Base-by-base conservation (phyloP, 116 monocot genomes). In the Papilionanthe hybrid region DNA sequence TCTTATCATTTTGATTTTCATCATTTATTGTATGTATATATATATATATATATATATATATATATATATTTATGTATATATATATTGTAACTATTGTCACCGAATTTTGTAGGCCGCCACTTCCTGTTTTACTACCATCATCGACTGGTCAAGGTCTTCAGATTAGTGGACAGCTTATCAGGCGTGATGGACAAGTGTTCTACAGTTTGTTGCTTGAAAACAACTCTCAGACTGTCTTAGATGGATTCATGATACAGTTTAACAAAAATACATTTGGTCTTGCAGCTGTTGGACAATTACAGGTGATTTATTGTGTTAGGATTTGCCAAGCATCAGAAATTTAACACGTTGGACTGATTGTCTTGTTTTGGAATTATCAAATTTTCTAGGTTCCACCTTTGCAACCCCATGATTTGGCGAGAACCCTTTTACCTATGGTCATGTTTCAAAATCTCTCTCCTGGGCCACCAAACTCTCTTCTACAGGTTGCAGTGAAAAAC, bases 241-340 rank as follows among this genome's bases (percentile, higher is more conserved):
- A 99, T 87, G 99, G 95, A 6, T 99, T 99, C 81, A 95, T 99
- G 99, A 99, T 95, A 82, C 95, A 95, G 58, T 99, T 99, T 77
- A 99, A 99, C 86, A 99, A 95, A 78, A 99, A 99, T 79, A 83
- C 93, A 55, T 93, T 99, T 83, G 99, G 99, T 76, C 89, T 99
- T 86, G 91, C 91, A 41, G 88, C 95, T 78, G 95, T 85, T 78
- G 90, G 86, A 78, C 84, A 90, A 75, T 84, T 99, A 32, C 99
- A 99, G 89, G 99, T 95, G 63, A 78, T 50, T 95, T 55, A 78
- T 50, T 55, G 18, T 28, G 42, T 55, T 43, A 41, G 37, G 77
- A 1, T 11, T 65, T 15, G 2, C 2, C 22, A 53, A 25, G 12
- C 4, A n/a, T 63, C n/a, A 67, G 23, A 50, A 32, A 69, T 72